Evolutionary conservation across 306 rosid species (phyloP).

Genomic region (Hippophae rhamnoides): DNA sequence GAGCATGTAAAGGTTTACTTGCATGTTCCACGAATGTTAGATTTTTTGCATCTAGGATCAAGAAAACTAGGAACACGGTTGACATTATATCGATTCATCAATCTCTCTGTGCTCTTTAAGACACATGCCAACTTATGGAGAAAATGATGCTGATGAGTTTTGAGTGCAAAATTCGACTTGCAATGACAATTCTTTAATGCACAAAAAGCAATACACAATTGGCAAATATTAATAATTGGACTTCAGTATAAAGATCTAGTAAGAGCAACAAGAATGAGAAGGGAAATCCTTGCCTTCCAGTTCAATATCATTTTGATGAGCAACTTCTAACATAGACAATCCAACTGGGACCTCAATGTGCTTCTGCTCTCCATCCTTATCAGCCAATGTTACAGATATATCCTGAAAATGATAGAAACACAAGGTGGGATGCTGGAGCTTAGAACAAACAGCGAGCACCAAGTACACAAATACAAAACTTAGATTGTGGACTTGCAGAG

Average conservation of each 20-base stretch:
- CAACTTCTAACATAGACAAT: slow-evolving; percentile 94
- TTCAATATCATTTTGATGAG: slow-evolving; percentile 87
- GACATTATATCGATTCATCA: too few species aligned
- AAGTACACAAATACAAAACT: neutral
- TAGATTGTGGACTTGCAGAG: neutral
- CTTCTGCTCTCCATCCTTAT: slow-evolving; percentile 78
- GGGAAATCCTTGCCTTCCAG: slow-evolving; percentile 59
- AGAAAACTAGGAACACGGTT: too few species aligned
- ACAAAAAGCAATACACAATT: too few species aligned
- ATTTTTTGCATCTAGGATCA: neutral
- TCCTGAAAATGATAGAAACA: slow-evolving; percentile 44
- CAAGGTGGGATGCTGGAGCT: neutral
- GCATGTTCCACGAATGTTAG: slow-evolving; percentile 62
- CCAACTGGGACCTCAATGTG: slow-evolving; percentile 72
- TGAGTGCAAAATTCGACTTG: too few species aligned
- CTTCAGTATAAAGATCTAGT: too few species aligned
- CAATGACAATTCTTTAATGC: too few species aligned
- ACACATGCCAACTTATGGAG: too few species aligned
- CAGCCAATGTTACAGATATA: slow-evolving; percentile 82
- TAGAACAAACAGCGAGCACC: too few species aligned
- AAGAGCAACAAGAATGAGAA: too few species aligned
- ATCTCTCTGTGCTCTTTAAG: too few species aligned
- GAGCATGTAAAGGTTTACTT: slow-evolving; percentile 84
- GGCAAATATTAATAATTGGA: neutral
- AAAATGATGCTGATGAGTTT: too few species aligned